Percentiles rank a stretch among this genome's conserved stretches.
Evolutionary conservation across 2,329 filamentous ascomycete genomes (phyloP).

Genomic region (Microdochium nivale): DNA sequence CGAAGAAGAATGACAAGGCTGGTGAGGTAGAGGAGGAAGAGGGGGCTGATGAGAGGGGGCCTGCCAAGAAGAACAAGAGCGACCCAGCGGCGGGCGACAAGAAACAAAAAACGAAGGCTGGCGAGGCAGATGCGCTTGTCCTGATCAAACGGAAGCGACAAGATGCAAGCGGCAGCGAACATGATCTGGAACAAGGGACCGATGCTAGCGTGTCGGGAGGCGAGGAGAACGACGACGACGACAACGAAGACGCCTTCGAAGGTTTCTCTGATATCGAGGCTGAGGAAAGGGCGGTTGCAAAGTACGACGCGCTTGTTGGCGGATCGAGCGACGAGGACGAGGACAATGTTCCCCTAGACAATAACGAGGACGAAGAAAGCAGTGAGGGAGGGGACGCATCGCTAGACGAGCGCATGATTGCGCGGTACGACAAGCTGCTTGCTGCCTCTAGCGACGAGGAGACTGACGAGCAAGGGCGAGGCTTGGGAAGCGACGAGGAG

Average conservation of each 20-base stretch:
- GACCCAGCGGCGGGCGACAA: slow-evolving; percentile 13
- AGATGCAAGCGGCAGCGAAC: slow-evolving; percentile 10
- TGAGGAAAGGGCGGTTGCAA: slow-evolving; percentile 28
- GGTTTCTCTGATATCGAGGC: slow-evolving; percentile 19
- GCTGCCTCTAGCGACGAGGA: slow-evolving; percentile 31
- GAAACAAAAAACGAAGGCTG: slow-evolving; percentile 12
- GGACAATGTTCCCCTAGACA: slow-evolving; percentile 23
- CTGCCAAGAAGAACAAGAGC: slow-evolving; percentile 6
- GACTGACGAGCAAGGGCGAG: slow-evolving; percentile 21
- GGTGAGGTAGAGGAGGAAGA: slow-evolving; percentile 11
- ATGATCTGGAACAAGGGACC: slow-evolving; percentile 22
- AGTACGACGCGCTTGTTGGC: slow-evolving; percentile 37
- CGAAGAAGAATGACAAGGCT: slow-evolving; percentile 20
- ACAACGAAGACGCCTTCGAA: slow-evolving; percentile 11
- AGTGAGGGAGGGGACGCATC: slow-evolving; percentile 18
- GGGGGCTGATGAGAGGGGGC: slow-evolving; percentile 7
- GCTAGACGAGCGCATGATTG: slow-evolving; percentile 7
- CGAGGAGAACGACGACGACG: slow-evolving; percentile 9
- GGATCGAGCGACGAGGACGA: slow-evolving; percentile 34
- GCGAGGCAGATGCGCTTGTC: slow-evolving; percentile 14
- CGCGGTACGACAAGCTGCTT: slow-evolving; percentile 37
- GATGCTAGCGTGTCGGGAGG: slow-evolving; percentile 13
- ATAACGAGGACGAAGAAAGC: slow-evolving; percentile 20
- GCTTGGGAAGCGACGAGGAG: not conserved
- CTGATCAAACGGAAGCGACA: slow-evolving; percentile 21